Evolutionary conservation across 257 asterid species (phyloP).

Genomic region (Solanum neorickii): DNA sequence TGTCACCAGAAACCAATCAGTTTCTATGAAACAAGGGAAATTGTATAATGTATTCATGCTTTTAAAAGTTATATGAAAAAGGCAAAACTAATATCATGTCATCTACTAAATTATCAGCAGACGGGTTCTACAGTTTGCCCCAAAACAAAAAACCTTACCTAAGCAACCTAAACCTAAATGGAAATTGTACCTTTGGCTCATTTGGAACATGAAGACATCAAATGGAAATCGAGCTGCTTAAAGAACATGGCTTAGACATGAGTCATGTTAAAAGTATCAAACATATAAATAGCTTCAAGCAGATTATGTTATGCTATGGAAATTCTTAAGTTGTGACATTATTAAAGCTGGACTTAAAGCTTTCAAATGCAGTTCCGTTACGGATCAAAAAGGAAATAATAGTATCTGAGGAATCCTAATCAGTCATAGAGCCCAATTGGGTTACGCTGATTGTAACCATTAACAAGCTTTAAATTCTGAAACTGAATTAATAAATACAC

Average conservation of each 20-base stretch:
- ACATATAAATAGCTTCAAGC: neutral
- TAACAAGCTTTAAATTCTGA: neutral
- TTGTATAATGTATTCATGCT: neutral
- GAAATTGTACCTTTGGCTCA: neutral
- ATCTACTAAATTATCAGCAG: neutral
- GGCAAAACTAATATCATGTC: neutral
- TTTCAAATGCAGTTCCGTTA: neutral
- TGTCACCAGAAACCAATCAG: neutral
- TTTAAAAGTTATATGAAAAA: neutral
- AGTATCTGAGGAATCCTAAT: neutral
- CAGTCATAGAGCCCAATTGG: neutral
- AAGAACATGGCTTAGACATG: neutral
- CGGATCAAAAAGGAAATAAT: neutral
- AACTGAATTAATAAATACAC: neutral
- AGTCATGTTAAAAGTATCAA: neutral
- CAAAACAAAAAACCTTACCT: neutral
- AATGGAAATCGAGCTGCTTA: neutral
- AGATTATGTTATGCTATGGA: neutral
- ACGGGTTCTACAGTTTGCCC: neutral
- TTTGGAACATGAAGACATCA: neutral
- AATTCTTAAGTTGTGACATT: neutral
- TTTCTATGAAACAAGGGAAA: neutral
- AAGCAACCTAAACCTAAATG: neutral
- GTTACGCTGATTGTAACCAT: neutral
- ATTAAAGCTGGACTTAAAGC: neutral